Percentiles rank a stretch among this genome's conserved stretches.
Evolutionary conservation across 129 eudicot species (phyloP).

Genomic region (Escallonia herrerae): DNA sequence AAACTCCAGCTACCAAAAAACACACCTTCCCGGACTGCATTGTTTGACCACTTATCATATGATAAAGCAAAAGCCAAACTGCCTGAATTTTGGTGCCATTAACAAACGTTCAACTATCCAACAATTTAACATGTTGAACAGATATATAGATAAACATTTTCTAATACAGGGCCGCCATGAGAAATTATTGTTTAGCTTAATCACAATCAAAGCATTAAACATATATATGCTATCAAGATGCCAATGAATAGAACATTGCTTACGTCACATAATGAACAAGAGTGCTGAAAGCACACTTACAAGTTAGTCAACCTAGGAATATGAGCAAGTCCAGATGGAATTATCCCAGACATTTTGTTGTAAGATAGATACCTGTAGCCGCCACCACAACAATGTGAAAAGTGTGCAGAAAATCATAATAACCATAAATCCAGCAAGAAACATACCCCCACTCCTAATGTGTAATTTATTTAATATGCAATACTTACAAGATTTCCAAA

Average conservation of each 20-base stretch:
- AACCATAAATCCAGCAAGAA: not conserved
- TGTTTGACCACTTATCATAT: too few species aligned
- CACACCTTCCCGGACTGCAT: not conserved
- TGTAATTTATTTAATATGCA: not conserved
- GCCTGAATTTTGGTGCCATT: not conserved
- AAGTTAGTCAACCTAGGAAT: conserved; percentile 83
- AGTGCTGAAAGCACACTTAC: conserved; percentile 57
- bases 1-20: not conserved
- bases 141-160: too few species aligned
- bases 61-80: not conserved
- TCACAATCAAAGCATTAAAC: too few species aligned
- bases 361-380: conserved; percentile 73
- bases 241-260: too few species aligned
- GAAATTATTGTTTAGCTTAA: too few species aligned
- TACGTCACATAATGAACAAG: not conserved
- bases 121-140: too few species aligned
- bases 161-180: too few species aligned
- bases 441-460: not conserved
- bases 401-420: not conserved
- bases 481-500: conserved; percentile 86
- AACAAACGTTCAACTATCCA: not conserved
- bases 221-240: too few species aligned
- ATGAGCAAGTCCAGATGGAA: conserved; percentile 78
- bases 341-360: conserved; percentile 92
- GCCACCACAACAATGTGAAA: conserved; percentile 4